Evolutionary conservation across 345 rosid genomes (phyloP).

Genomic region (Excoecaria cochinchinensis): DNA sequence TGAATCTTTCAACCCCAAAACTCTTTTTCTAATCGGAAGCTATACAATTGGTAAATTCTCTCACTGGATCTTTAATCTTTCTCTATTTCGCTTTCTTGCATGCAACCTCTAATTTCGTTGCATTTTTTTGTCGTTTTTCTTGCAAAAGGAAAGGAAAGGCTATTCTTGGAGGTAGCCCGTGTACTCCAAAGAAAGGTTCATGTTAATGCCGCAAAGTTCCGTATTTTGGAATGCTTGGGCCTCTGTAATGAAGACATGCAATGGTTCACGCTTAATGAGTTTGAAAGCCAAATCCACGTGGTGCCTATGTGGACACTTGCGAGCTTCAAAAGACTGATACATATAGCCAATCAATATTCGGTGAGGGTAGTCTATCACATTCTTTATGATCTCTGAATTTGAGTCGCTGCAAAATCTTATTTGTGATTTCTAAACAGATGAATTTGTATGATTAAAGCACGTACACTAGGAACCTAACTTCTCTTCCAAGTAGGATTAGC

Average conservation of each 20-base stretch:
- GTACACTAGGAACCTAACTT: too few relatives aligned
- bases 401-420: too few relatives aligned
- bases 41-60: slow-evolving; percentile 73
- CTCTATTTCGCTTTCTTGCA: neutral
- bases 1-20: slow-evolving; percentile 82
- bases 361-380: slow-evolving; percentile 38
- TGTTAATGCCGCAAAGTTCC: slow-evolving; percentile 67
- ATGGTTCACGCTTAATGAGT: slow-evolving; percentile 81
- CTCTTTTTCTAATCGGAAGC: slow-evolving; percentile 89
- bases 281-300: slow-evolving; percentile 87
- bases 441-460: too few relatives aligned
- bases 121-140: neutral
- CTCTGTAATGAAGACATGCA: slow-evolving; percentile 76
- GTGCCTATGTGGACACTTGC: slow-evolving; percentile 98
- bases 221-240: slow-evolving; percentile 69
- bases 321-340: slow-evolving; percentile 88
- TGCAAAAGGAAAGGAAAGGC: slow-evolving; percentile 77
- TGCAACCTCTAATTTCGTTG: neutral
- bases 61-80: neutral
- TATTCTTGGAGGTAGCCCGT: slow-evolving; percentile 91
- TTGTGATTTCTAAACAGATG: neutral
- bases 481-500: too few relatives aligned
- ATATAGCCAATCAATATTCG: slow-evolving; percentile 67
- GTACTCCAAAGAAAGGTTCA: slow-evolving; percentile 65
- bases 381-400: neutral